Conservation (phyloP, 2,329 filamentous ascomycete genomes). For the Chaetomiaceae sp. region DNA sequence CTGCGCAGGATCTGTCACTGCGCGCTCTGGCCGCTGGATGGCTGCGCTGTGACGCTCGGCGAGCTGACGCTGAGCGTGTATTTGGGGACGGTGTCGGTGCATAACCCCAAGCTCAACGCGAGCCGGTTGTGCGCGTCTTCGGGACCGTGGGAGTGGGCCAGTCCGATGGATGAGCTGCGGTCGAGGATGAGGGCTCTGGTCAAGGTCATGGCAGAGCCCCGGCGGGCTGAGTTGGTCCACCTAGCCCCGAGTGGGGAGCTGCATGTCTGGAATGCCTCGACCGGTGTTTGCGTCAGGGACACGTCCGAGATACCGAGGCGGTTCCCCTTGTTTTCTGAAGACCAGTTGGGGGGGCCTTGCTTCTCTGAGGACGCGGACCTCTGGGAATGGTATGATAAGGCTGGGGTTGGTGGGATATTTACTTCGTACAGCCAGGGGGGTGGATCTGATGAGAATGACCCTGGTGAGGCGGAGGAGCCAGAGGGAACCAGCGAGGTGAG, state of each 20-base stretch:
- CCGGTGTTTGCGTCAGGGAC: constrained; percentile 12
- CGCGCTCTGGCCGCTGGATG: constrained; percentile 8
- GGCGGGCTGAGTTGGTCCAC: constrained; percentile 18
- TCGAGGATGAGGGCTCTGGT: constrained; percentile 7
- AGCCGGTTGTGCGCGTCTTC: constrained; percentile 5
- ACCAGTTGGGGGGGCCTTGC: neutral
- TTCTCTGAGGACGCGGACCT: neutral
- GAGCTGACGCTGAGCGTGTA: constrained; percentile 18
- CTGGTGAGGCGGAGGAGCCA: neutral
- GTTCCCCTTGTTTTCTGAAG: neutral
- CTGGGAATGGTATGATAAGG: neutral
- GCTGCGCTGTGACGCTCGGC: constrained; percentile 7
- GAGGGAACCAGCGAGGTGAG: neutral
- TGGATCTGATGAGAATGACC: neutral
- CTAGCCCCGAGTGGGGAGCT: constrained; percentile 17
- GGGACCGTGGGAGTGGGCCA: constrained; percentile 1
- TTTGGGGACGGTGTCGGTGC: constrained; percentile 15
- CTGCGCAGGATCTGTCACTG: constrained; percentile 15
- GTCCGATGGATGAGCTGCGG: constrained; percentile 12
- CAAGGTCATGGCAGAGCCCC: constrained; percentile 8
- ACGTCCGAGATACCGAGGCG: constrained; percentile 3
- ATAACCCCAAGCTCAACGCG: constrained; percentile 22
- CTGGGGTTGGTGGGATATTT: neutral
- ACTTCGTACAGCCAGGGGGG: neutral
- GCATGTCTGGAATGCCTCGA: constrained; percentile 18